Conservation (phyloP, 805 yeast genomes). For the Blastobotrys parvus region DNA sequence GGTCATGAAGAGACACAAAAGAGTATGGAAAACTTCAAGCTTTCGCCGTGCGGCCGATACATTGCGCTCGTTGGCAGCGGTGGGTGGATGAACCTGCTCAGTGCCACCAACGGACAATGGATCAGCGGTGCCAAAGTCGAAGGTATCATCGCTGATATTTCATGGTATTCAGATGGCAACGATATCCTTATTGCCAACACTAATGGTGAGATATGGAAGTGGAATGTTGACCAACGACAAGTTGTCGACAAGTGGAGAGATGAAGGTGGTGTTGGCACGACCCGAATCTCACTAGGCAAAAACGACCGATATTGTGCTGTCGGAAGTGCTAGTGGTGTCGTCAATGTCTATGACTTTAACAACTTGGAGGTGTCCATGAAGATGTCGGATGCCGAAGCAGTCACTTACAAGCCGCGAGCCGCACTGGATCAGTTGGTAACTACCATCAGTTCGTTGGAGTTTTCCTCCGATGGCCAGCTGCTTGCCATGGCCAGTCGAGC, state of each 20-base stretch:
- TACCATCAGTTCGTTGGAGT: slow-evolving; percentile 61
- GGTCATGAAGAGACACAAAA: slow-evolving; percentile 84
- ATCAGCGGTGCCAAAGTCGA: slow-evolving; percentile 80
- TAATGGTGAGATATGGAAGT: slow-evolving; percentile 88
- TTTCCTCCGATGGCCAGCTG: slow-evolving; percentile 83
- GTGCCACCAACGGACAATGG: slow-evolving; percentile 79
- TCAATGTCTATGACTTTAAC: slow-evolving; percentile 55
- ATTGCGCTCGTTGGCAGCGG: slow-evolving; percentile 73
- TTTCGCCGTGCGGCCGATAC: slow-evolving; percentile 63
- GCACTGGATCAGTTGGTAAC: slow-evolving; percentile 75
- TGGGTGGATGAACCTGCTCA: slow-evolving; percentile 85
- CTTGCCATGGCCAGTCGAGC: slow-evolving; percentile 79
- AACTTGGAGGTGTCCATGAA: slow-evolving; percentile 18
- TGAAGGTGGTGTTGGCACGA: slow-evolving; percentile 76
- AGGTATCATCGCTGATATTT: slow-evolving; percentile 78
- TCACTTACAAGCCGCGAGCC: slow-evolving; percentile 44
- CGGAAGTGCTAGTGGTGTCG: slow-evolving; percentile 85
- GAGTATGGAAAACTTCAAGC: slow-evolving; percentile 77
- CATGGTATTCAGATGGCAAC: slow-evolving; percentile 43
- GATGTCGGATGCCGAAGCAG: slow-evolving; percentile 25
- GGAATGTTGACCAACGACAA: slow-evolving; percentile 43
- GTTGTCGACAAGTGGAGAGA: slow-evolving; percentile 72
- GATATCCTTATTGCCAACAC: slow-evolving; percentile 55
- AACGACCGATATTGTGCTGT: slow-evolving; percentile 76
- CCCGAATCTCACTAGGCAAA: slow-evolving; percentile 50